phyloP scores from a whole-genome alignment of 257 asterid species.

The Verbena officinalis region DNA sequence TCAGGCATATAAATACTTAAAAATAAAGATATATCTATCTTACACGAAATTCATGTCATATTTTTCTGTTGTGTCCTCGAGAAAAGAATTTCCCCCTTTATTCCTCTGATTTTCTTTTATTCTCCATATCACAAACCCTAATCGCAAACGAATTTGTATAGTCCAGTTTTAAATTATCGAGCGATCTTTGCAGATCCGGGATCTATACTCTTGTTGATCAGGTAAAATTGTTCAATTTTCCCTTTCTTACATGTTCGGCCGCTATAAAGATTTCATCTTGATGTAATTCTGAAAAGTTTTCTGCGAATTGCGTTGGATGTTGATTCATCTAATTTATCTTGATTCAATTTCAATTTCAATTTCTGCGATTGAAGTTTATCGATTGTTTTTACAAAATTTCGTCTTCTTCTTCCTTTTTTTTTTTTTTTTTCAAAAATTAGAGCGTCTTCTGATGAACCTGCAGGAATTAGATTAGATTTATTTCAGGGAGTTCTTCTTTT shows the following conservation, averaged over 20 bases:
- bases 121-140: conserved; percentile 22
- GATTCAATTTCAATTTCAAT: neutral
- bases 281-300: neutral
- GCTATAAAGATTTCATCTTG: conserved; percentile 8
- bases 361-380: neutral
- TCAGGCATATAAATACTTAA: neutral
- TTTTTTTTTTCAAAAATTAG: too few species aligned
- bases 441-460: neutral
- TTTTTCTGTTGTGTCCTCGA: neutral
- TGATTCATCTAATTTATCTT: neutral
- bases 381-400: neutral
- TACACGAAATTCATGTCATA: neutral
- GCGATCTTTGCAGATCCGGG: conserved; percentile 12
- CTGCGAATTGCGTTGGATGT: neutral
- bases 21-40: neutral
- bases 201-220: conserved; percentile 3
- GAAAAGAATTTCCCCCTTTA: neutral
- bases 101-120: neutral
- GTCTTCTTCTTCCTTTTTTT: neutral
- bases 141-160: neutral
- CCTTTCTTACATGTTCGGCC: neutral
- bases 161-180: conserved; percentile 6
- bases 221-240: neutral
- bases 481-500: neutral
- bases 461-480: neutral